Conservation (phyloP, 768 basidiomycete species). For the Solioccasus polychromus region DNA sequence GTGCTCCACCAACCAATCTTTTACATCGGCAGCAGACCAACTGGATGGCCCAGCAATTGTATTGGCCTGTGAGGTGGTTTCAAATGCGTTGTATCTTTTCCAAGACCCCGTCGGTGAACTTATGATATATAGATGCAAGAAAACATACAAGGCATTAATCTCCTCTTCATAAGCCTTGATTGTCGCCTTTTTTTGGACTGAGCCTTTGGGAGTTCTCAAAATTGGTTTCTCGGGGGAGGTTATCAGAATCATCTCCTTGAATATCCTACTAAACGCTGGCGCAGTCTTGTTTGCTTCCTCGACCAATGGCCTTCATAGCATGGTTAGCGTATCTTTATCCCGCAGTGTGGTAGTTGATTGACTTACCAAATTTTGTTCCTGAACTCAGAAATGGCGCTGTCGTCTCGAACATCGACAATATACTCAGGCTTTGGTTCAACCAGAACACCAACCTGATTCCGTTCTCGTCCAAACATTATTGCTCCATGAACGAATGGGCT, state of each 20-base stretch:
- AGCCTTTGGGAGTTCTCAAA: constrained; percentile 34
- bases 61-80: background rate
- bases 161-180: constrained; percentile 25
- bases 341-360: background rate
- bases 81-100: constrained; percentile 6
- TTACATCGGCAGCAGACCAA: constrained; percentile 11
- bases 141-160: constrained; percentile 19
- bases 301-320: constrained; percentile 26
- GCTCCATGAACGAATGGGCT: constrained; percentile 20
- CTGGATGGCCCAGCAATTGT: background rate
- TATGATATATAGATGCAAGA: background rate
- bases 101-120: background rate
- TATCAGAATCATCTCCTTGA: constrained; percentile 52
- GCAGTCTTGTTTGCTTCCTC: constrained; percentile 40
- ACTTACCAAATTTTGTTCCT: constrained; percentile 26
- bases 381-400: constrained; percentile 8
- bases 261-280: constrained; percentile 41
- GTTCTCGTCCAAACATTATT: constrained; percentile 36
- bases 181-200: constrained; percentile 13
- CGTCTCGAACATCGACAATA: constrained; percentile 13
- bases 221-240: constrained; percentile 39
- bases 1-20: constrained; percentile 15
- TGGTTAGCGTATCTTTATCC: too few species aligned
- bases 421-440: constrained; percentile 23
- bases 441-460: constrained; percentile 32